A percentile compares a stretch with the other conserved stretches of the same genome.
Evolutionary conservation across 208 protist species (phyloP).

Genomic region (Acanthamoeba sp.): DNA sequence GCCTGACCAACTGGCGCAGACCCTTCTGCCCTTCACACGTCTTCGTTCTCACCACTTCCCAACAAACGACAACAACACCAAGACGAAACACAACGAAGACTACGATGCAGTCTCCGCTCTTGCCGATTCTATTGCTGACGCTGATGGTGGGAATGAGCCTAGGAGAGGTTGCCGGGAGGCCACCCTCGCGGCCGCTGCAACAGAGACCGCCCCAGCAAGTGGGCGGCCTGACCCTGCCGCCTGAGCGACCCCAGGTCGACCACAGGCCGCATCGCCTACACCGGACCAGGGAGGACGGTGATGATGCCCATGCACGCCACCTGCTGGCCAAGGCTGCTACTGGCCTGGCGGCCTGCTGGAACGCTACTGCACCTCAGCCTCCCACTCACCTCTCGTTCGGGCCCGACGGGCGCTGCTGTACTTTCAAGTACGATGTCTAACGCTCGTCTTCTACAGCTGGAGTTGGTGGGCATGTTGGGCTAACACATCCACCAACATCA

Average conservation of each 20-base stretch:
- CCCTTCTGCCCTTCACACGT: too few relatives aligned
- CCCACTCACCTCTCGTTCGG: neutral
- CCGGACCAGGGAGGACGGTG: neutral
- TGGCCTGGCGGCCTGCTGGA: neutral
- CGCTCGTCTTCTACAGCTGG: too few relatives aligned
- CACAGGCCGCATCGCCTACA: neutral
- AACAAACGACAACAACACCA: too few relatives aligned
- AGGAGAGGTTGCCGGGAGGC: too few relatives aligned
- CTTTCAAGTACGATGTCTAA: neutral
- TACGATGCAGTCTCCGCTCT: too few relatives aligned
- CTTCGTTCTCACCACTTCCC: too few relatives aligned
- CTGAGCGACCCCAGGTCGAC: neutral
- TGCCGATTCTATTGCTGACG: neutral
- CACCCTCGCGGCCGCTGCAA: neutral
- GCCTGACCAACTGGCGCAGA: too few relatives aligned
- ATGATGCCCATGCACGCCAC: neutral
- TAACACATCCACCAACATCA: too few relatives aligned
- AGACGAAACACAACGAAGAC: too few relatives aligned
- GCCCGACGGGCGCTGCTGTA: neutral
- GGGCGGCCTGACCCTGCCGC: neutral
- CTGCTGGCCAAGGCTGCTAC: neutral
- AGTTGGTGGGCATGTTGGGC: too few relatives aligned
- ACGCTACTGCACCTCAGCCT: neutral
- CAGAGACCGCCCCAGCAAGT: neutral
- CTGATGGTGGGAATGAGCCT: neutral